Percentiles rank a stretch among this genome's conserved stretches.
Evolutionary conservation across 2,329 filamentous ascomycete species (phyloP).

Genomic region (Rasamsonia emersonii): DNA sequence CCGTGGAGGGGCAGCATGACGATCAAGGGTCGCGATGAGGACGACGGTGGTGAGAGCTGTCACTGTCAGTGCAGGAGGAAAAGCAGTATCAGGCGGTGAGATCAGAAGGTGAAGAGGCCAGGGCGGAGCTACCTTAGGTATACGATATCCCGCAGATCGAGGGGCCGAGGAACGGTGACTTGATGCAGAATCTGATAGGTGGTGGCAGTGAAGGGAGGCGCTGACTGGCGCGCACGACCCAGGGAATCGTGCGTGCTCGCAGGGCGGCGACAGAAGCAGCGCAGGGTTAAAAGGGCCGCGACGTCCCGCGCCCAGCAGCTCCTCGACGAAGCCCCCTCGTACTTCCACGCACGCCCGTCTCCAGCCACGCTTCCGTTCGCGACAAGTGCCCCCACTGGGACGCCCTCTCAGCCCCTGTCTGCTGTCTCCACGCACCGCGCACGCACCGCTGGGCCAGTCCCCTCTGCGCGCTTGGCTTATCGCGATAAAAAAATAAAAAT

Average conservation of each 20-base stretch:
- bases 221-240: slow-evolving; percentile 3
- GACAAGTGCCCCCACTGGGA: slow-evolving; percentile 3
- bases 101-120: no score
- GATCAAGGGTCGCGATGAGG: no score
- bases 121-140: no score
- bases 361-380: slow-evolving; percentile 1
- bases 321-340: slow-evolving; percentile 2
- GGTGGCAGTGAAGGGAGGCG: not conserved
- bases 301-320: slow-evolving; percentile 11
- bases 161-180: no score
- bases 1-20: no score
- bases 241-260: slow-evolving; percentile 8
- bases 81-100: no score
- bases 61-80: no score
- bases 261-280: slow-evolving; percentile 8
- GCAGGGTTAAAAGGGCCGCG: slow-evolving; percentile 30
- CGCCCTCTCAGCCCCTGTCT: not conserved
- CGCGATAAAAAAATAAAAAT: not conserved
- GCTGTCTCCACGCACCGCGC: slow-evolving; percentile 4
- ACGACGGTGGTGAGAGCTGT: no score
- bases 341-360: no score
- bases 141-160: no score
- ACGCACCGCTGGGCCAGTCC: no score
- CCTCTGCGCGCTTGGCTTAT: no score
- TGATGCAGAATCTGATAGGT: slow-evolving; percentile 5